Evolutionary conservation across 179 eudicot species (phyloP), one percentile per base, ranked within the genome.

Genomic region (Sideroxylon spinosum): DNA sequence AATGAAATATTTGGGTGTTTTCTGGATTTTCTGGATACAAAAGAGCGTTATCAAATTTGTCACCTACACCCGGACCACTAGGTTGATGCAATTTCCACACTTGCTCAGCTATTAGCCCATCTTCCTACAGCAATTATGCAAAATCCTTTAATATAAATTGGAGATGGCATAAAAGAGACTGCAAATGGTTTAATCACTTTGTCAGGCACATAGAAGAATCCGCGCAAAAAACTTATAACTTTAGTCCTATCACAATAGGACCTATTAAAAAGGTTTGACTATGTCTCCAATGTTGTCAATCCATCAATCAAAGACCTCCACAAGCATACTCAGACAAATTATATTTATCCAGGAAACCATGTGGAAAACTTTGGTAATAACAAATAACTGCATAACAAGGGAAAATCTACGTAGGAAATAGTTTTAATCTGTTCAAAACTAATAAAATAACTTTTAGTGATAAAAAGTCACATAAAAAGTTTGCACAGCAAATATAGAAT

Each of bases 61-160:
- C 82, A 44, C 23, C 64, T 60, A 59, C 78, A 71, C 49, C 71
- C 17, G 57, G 57, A 77, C 69, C 72, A 69, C 72, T 74, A 22
- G 55, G 76, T 37, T 44, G 19, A 26, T 44, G 68, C 62, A 53
- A 48, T 67, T 77, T 59, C 77, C 57, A 69, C 16, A 61, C 75
- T 67, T 80, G 77, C 55, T 78, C 70, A 57, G 78, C 80, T 14
- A 22, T 59, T 68, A 48, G 29, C 50, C 44, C 64, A 66, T 74
- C 80, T 71, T 78, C 82, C 84, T 84, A 78, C 46, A 80, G 57
- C 49, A 48, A 71, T 60, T 25, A 74, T 32, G 13, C 37, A 75
- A 22, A 55, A 59, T 73, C 28, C 68, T 50, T 69, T 14, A 77
- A 20, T 0, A 75, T 25, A 44, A 46, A 46, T 59, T 25, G 22